Conservation (phyloP, 176 grass and related monocot genomes). For the Rhynchospora pubera region DNA sequence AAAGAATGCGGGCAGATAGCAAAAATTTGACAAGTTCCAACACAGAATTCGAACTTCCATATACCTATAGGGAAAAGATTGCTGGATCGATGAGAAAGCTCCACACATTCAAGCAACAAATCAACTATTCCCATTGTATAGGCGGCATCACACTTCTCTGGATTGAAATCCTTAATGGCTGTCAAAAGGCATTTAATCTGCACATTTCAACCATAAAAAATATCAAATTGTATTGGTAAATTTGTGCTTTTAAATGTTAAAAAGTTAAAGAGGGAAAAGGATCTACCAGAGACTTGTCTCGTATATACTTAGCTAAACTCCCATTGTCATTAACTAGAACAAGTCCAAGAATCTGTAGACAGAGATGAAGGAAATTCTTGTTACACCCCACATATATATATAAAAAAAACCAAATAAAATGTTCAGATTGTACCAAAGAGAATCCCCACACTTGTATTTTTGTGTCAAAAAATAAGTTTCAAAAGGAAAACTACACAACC, state of each 20-base stretch:
- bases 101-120: conserved; percentile 96
- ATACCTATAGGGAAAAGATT: conserved; percentile 30
- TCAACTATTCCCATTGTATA: conserved; percentile 99
- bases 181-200: conserved; percentile 90
- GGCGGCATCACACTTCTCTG: conserved; percentile 86
- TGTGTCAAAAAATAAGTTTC: neutral
- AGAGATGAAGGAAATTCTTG: conserved; percentile 22
- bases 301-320: conserved; percentile 84
- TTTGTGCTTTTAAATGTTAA: neutral
- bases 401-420: neutral
- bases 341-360: conserved; percentile 89
- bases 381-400: conserved; percentile 16
- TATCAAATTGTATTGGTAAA: neutral
- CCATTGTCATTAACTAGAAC: conserved; percentile 96
- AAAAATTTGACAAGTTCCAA: neutral
- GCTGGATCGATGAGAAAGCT: conserved; percentile 94
- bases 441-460: neutral
- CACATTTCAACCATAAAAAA: conserved; percentile 26
- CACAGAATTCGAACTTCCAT: neutral
- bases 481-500: neutral
- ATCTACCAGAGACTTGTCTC: conserved; percentile 83
- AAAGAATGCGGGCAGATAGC: neutral
- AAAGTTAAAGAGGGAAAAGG: conserved; percentile 24
- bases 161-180: conserved; percentile 93
- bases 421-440: neutral